Evolutionary conservation across 306 rosid species (phyloP), one percentile per base, ranked within the genome.

Genomic region (Castanea sativa): DNA sequence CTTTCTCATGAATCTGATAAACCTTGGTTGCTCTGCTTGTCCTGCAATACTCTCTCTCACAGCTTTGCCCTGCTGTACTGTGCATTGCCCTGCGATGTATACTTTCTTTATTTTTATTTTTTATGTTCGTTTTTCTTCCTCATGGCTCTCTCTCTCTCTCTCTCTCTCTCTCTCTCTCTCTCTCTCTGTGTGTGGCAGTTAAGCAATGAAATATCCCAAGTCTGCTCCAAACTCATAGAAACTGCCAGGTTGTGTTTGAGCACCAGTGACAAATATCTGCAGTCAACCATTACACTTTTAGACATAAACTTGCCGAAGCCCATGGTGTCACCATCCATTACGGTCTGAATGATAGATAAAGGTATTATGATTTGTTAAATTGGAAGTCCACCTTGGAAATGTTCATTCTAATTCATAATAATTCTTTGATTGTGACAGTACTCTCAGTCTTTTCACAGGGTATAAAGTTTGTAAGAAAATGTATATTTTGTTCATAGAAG

Each of bases 231-330:
- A 35, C 84, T 95, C 79, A 83, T 91, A 7, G 94, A 88, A 76
- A 95, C 94, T 19, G 94, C 97, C 6, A 89, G 86, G 83, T 86
- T 85, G 20, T 87, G 97, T 87, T 81, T 91, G 89, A 85, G 87
- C 69, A 77, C 59, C 20, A 80, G 74, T 69, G 87, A 91, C 78
- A 81, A 82, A 82, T 87, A 86, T 84, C 88, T 95, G 73, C 89
- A 59, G 45, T 87, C 90, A 6, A 92, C 97, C 61, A 78, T 87
- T 81, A 88, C 81, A 51, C 81, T 73, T 78, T 20, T 90, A 77
- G 94, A 83, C 77, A 79, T 77, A 76, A 85, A 65, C 71, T 75
- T 73, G 6, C 79, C 61, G 21, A 58, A 78, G 78, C 74, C 80
- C 52, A 35, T 78, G 1, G 73, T 69, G 60, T 58, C 58, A 52